Evolutionary conservation across 208 protist species (phyloP).

Genomic region (Trypanosoma cruzi): DNA sequence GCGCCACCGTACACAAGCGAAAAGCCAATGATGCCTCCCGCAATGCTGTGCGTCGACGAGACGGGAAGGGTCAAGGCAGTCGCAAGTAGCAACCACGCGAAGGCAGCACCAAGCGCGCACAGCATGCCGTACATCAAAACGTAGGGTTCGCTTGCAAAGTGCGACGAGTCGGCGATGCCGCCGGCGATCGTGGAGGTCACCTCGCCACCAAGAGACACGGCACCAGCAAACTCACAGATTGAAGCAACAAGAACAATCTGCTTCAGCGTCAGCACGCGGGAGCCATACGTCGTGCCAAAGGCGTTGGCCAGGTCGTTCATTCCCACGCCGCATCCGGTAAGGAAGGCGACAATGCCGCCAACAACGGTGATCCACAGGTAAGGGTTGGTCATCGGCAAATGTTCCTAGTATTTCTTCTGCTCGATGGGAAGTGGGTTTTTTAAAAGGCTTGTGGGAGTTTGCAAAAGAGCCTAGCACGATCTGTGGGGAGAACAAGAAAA

Average conservation of each 20-base stretch:
- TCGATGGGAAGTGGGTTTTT: background rate
- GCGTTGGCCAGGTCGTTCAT: constrained; percentile 94
- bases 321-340: constrained; percentile 78
- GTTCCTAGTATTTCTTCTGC: background rate
- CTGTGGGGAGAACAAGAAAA: too few relatives aligned
- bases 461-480: background rate
- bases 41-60: too few relatives aligned
- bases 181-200: constrained; percentile 81
- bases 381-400: constrained; percentile 16
- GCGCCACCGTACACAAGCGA: too few relatives aligned
- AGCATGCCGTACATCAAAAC: too few relatives aligned
- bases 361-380: constrained; percentile 77
- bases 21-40: too few relatives aligned
- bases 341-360: constrained; percentile 76
- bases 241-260: constrained; percentile 83
- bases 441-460: background rate
- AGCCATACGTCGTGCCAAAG: constrained; percentile 89
- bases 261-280: constrained; percentile 74
- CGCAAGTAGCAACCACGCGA: too few relatives aligned
- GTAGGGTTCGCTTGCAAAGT: too few relatives aligned
- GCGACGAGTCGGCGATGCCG: constrained; percentile 66
- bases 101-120: too few relatives aligned
- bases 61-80: too few relatives aligned
- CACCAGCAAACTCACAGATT: constrained; percentile 82
- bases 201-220: constrained; percentile 62